Evolutionary conservation across 257 asterid species (phyloP), one percentile per base, ranked within the genome.

Genomic region (Solanum bukasovii): DNA sequence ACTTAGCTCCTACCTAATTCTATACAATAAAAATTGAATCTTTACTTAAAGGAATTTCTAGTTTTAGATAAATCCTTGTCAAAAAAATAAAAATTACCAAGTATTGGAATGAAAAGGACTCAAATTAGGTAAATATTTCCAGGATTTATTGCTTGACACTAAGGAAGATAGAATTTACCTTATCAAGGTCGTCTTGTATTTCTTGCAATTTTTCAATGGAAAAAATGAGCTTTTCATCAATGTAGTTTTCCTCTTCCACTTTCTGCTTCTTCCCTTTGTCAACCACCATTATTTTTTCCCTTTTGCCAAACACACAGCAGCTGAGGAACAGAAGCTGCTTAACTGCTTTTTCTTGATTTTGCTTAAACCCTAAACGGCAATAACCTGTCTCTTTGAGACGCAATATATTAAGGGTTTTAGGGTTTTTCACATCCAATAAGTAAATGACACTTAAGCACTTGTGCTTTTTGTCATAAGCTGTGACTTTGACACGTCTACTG

Each of bases 241-340:
- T 84, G 93, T 91, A 86, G 84, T 67, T 90, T 74, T 90, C 94
- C 74, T 89, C 93, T 65, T 91, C 96, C 84, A 91, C 87, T 90
- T 93, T 94, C 87, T 93, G 95, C 89, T 93, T 94, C 92, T 94
- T 94, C 87, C 94, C 94, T 90, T 92, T 94, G 90, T 94, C 96
- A 18, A 90, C 94, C 79, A 89, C 95, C 96, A 94, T 94, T 87
- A 84, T 73, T 29, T 25, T 71, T 40, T 40, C 4, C 13, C 42
- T 37, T 72, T 40, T 25, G 23, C 13, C 35, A 74, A 11, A 40
- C 23, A 44, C 14, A 79, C 35, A 13, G 84, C 35, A n/a, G 27
- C 65, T 44, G 37, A 77, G 61, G 61, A n/a, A 77, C 34, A 42
- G 65, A 44, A 42, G 84, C 68, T 81, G 14, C 67, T 29, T 46